These are phyloP conservation scores for Pneumocystis murina DNA, from an alignment of 1,139 yeast genomes.

Conservation along the genomic window DNA sequence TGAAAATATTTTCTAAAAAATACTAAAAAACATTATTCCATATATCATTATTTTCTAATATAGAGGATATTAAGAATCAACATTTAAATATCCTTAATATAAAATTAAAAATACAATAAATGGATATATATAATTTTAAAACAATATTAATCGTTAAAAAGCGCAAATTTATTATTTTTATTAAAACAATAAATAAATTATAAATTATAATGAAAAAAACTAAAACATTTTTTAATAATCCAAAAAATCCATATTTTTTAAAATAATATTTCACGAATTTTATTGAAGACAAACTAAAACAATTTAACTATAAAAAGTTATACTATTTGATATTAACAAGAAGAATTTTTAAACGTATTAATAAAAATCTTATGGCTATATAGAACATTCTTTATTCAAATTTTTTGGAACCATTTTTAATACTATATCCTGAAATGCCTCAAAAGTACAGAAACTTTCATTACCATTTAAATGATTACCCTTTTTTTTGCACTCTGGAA, in stretches of 20 bases:
- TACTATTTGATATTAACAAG: neutral
- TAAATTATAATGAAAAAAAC: neutral
- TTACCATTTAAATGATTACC: slow-evolving; percentile 12
- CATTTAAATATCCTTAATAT: no score
- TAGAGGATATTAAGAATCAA: neutral
- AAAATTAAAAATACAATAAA: neutral
- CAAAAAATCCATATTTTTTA: neutral
- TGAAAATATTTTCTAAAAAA: no score
- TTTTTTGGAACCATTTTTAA: slow-evolving; percentile 12
- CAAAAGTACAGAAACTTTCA: slow-evolving; percentile 13
- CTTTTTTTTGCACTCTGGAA: slow-evolving; percentile 14
- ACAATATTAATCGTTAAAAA: neutral
- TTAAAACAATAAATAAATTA: neutral
- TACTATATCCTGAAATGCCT: slow-evolving; percentile 12
- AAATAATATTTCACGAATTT: neutral
- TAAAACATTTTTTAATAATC: neutral
- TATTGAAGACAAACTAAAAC: neutral
- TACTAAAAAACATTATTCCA: no score
- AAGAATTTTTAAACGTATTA: neutral
- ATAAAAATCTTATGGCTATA: neutral
- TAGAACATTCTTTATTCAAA: slow-evolving; percentile 14
- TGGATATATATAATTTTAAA: neutral
- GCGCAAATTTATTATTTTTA: neutral
- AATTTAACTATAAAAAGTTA: neutral
- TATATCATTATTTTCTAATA: no score